Evolutionary conservation across 1,139 yeast genomes (phyloP), one percentile per base, ranked within the genome.

Genomic region (Scheffersomyces cryptocercus): DNA sequence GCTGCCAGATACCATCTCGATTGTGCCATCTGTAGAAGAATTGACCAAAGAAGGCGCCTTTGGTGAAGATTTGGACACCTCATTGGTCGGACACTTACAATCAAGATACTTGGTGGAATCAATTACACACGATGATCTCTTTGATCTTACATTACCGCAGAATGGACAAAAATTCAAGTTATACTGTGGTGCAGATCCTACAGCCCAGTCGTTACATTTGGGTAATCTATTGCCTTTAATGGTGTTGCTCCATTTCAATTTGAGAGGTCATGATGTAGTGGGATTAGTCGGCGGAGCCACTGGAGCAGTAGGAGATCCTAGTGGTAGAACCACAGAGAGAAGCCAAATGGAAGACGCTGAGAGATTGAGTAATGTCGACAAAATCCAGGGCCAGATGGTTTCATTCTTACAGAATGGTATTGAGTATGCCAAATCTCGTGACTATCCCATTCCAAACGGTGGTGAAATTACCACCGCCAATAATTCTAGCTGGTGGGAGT

Each of bases 211-310:
- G 0, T 70, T 93, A 28, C 99, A 93, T 67, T 67, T 93, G 49
- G 99, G 99, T 1, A 93, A 93, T 56, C 67, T 95, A 45, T 71
- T 93, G 35, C 99, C 99, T 1, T 67, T 93, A 50, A 81, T 95
- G 84, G 82, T 89, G 3, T 67, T 91, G 37, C 70, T 93, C 38
- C 97, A 95, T 61, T 91, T 90, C 62, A 81, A 81, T 50, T 67
- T 91, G 32, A 70, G 95, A 30, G 99, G 99, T 0, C 96, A 91
- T 60, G 80, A 81, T 51, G 82, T 89, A 9, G 82, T 84, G 9
- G 90, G 95, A 0, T 64, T 95, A 11, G 88, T 93, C 6, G 99
- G 99, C 8, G 99, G 98, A n/a, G 99, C 98, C 8, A 93, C 99
- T 0, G 98, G 97, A 3, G 80, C 81, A 12, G 96, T 93, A 1